A percentile compares a stretch with the other conserved stretches of the same genome.
These are phyloP conservation scores for Cunninghamia lanceolata DNA, from an alignment of 75 land plant species.

Conservation along the genomic window DNA sequence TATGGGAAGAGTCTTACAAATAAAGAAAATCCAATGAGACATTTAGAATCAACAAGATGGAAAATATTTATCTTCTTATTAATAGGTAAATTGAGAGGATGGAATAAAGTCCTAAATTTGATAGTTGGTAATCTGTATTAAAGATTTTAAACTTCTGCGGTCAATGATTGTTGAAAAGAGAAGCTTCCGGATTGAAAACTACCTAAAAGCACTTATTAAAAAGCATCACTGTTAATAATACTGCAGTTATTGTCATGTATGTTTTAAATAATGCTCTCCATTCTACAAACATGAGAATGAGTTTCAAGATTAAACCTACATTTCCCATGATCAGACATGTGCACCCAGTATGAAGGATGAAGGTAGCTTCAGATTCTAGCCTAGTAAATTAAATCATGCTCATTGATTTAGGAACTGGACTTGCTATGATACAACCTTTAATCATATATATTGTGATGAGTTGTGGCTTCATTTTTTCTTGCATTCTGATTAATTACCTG, in stretches of 20 bases:
- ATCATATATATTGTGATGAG: neutral
- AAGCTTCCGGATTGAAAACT: neutral
- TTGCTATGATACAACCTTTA: neutral
- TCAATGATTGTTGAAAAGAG: neutral
- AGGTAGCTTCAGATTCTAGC: neutral
- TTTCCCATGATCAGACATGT: neutral
- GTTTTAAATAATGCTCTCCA: neutral
- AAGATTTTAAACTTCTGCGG: neutral
- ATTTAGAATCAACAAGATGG: neutral
- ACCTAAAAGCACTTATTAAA: neutral
- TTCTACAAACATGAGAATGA: neutral
- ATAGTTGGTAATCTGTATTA: neutral
- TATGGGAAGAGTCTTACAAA: neutral
- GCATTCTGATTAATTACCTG: neutral
- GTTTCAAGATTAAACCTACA: neutral
- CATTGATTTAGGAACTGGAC: neutral
- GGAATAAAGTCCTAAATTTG: neutral
- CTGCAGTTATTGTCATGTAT: neutral
- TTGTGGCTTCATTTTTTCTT: neutral
- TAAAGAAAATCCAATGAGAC: neutral
- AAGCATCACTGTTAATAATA: neutral
- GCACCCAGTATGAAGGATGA: neutral
- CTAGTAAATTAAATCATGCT: neutral
- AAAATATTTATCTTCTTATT: neutral
- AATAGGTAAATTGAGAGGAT: neutral